Evolutionary conservation across 371 early-diverging fungal species (phyloP).

Genomic region (Mucor mucedo): DNA sequence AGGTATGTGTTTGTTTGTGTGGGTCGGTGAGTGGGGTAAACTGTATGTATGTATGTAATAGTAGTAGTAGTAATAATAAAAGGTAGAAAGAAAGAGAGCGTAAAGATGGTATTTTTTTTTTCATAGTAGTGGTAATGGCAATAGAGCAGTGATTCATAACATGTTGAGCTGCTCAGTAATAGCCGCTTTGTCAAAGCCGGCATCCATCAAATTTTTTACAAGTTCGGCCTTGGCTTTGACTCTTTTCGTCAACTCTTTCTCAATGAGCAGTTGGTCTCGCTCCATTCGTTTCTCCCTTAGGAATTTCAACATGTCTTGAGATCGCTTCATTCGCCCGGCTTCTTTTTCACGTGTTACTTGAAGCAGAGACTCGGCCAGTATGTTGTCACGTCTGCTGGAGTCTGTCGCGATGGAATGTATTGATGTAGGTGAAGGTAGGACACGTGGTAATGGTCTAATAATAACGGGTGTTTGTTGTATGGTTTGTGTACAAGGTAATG

Average conservation of each 20-base stretch:
- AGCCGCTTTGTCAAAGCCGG: conserved; percentile 48
- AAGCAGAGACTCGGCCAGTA: conserved; percentile 41
- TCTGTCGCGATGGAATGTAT: conserved; percentile 1
- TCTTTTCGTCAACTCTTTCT: conserved; percentile 48
- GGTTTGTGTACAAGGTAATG: conserved; percentile 12
- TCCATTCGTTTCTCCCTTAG: conserved; percentile 47
- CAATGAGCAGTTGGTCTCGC: conserved; percentile 46
- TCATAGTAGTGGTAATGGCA: background rate
- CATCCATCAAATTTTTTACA: conserved; percentile 48
- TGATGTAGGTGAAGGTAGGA: conserved; percentile 21
- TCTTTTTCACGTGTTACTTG: conserved; percentile 52
- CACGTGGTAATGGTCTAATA: conserved; percentile 36
- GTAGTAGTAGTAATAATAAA: background rate
- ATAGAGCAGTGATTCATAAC: conserved; percentile 12
- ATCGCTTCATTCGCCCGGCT: conserved; percentile 46
- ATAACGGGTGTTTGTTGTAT: conserved; percentile 15
- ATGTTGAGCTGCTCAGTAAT: conserved; percentile 49
- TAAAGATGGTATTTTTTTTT: background rate
- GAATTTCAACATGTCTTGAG: conserved; percentile 51
- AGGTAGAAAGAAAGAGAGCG: conserved; percentile 3
- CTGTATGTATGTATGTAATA: background rate
- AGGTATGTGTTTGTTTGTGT: background rate
- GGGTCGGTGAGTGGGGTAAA: background rate
- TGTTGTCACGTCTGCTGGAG: conserved; percentile 11
- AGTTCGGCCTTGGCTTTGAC: conserved; percentile 54